Percentiles rank a stretch among this genome's conserved stretches.
Conservation (phyloP, 768 basidiomycete genomes). For the Mycena belliarum region DNA sequence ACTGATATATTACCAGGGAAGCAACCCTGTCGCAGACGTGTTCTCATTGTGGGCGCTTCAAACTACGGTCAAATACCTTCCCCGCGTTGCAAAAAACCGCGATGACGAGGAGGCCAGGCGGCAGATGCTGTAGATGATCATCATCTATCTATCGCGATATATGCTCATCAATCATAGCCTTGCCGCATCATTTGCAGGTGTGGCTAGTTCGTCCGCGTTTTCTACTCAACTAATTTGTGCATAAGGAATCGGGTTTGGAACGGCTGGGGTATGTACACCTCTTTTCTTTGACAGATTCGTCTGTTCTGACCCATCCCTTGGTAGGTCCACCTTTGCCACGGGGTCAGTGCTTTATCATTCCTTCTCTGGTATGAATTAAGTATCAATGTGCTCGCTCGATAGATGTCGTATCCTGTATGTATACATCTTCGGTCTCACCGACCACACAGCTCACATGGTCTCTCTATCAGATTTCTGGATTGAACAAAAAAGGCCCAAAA, state of each 20-base stretch:
- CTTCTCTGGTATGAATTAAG: neutral
- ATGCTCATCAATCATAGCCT: slow-evolving; percentile 46
- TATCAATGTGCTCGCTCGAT: neutral
- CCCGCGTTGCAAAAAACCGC: slow-evolving; percentile 77
- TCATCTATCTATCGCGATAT: neutral
- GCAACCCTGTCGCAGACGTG: slow-evolving; percentile 93
- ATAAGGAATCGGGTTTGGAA: no score
- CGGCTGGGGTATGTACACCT: no score
- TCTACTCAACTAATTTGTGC: no score
- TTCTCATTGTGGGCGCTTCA: slow-evolving; percentile 94
- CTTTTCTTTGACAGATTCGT: no score
- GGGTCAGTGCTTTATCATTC: slow-evolving; percentile 47
- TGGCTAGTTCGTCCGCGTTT: no score
- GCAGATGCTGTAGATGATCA: slow-evolving; percentile 78
- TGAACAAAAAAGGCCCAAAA: slow-evolving; percentile 93
- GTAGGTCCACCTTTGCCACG: slow-evolving; percentile 89
- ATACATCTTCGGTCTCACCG: no score
- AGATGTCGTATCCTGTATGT: slow-evolving; percentile 22
- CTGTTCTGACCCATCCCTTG: slow-evolving; percentile 59
- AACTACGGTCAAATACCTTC: slow-evolving; percentile 86
- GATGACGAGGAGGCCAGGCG: slow-evolving; percentile 81
- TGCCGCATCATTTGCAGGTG: slow-evolving; percentile 92
- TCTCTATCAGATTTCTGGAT: slow-evolving; percentile 71
- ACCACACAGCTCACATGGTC: neutral
- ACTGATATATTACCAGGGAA: no score